Evolutionary conservation across 148 eudicot genomes (phyloP), one percentile per base, ranked within the genome.

Genomic region (Rhododendron kiyosumense): DNA sequence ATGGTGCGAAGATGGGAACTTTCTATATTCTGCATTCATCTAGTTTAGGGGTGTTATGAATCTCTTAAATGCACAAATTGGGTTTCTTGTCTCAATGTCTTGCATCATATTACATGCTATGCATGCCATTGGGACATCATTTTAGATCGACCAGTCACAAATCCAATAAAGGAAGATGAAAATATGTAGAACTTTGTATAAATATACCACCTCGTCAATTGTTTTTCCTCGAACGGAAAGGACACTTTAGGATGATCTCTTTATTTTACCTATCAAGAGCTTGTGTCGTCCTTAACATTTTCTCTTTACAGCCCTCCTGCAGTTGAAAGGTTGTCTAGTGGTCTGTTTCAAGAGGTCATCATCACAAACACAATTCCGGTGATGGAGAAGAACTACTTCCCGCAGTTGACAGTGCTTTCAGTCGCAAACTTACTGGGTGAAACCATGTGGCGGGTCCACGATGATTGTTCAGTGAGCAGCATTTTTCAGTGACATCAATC

Each of bases 361-460:
- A 82, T 92, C 61, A 93, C 96, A 45, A 93, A 93, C 77, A 93
- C 96, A 49, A 90, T 93, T 51, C 96, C 96, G 1, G 86, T 88
- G 32, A 76, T 82, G 87, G 93, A 92, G 65, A 73, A 91, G 83
- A 91, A 93, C 79, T 90, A 90, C 88, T 93, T 93, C 89, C 96
- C 96, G 11, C 92, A 93, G 82, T 79, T 93, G 87, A 93, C 96
- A 6, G 94, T 93, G 85, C 92, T 93, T 43, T 92, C 96, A 26
- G 91, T 91, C 13, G 96, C 96, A 49, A 93, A 92, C 87, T 87
- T 93, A 46, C 67, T 93, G 89, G 96, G 94, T 45, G 96, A 93
- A 87, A 93, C 96, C 43, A 92, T 93, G 78, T 92, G 96, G 94
- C 94, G 96, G 30, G 88, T 93, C 73, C 96, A 93, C 43, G 94